Evolutionary conservation across 2,329 filamentous ascomycete species (phyloP).

Genomic region (Ustulina deusta): DNA sequence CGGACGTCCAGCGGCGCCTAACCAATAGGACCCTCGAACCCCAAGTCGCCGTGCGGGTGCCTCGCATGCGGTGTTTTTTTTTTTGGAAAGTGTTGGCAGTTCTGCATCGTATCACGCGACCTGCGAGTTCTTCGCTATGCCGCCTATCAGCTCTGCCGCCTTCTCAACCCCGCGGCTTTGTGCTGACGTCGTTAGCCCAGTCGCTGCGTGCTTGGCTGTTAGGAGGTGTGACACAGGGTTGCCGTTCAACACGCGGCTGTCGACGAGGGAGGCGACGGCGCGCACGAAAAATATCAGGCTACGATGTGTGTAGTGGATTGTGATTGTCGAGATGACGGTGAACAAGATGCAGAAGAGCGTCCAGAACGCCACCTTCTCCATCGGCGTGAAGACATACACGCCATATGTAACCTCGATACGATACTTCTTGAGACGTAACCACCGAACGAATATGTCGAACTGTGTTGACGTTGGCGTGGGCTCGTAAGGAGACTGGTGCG

Average conservation of each 20-base stretch:
- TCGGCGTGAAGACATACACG: conserved; percentile 82
- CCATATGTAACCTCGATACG: conserved; percentile 86
- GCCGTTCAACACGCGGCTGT: conserved; percentile 13
- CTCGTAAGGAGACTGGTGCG: conserved; percentile 35
- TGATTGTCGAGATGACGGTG: conserved; percentile 75
- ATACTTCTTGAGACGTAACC: conserved; percentile 81
- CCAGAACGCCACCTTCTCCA: conserved; percentile 83
- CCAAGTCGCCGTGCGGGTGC: conserved; percentile 4
- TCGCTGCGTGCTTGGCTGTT: conserved; percentile 12
- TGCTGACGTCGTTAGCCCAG: conserved; percentile 23
- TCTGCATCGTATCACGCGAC: conserved; percentile 31
- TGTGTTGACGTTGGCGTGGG: conserved; percentile 36
- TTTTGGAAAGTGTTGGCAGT: no score
- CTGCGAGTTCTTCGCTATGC: conserved; percentile 38
- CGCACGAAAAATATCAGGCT: conserved; percentile 72
- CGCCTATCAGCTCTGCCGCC: conserved; percentile 7
- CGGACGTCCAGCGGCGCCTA: background rate
- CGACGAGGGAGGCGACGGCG: background rate
- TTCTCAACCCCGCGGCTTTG: conserved; percentile 17
- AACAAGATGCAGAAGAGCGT: conserved; percentile 77
- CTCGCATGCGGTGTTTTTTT: background rate
- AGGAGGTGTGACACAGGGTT: conserved; percentile 10
- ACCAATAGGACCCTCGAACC: background rate
- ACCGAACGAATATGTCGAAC: conserved; percentile 64
- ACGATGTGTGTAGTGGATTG: conserved; percentile 75